Evolutionary conservation across 805 yeast genomes (phyloP).

Genomic region (Candida odintsovae): DNA sequence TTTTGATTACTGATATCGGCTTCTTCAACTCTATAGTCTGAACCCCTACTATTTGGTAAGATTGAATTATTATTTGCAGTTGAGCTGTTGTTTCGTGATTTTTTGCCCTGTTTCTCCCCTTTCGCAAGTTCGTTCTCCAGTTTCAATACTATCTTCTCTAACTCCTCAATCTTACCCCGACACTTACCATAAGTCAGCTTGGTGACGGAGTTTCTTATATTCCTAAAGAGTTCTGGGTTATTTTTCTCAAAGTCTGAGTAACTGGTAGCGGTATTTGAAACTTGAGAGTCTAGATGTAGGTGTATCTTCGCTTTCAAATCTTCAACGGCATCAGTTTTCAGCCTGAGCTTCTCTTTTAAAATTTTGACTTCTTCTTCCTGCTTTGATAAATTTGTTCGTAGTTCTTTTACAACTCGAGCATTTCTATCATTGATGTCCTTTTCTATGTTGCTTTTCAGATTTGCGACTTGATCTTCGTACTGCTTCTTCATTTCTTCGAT

Average conservation of each 20-base stretch:
- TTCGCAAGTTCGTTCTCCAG: neutral
- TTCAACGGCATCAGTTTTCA: slow-evolving; percentile 1
- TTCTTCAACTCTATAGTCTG: slow-evolving; percentile 1
- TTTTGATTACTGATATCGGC: neutral
- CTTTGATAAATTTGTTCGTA: neutral
- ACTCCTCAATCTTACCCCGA: slow-evolving; percentile 4
- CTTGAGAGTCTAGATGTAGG: neutral
- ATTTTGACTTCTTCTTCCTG: neutral
- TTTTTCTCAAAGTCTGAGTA: slow-evolving; percentile 7
- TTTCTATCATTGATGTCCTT: slow-evolving; percentile 1
- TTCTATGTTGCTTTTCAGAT: slow-evolving; percentile 1
- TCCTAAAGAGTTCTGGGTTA: slow-evolving; percentile 5
- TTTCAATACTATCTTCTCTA: slow-evolving; percentile 1
- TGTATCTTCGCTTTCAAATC: slow-evolving; percentile 2
- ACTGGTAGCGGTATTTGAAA: neutral
- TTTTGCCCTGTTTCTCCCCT: neutral
- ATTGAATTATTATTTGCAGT: neutral
- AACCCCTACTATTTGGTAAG: neutral
- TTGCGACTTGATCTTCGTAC: slow-evolving; percentile 1
- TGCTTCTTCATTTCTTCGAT: neutral
- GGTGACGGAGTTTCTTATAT: slow-evolving; percentile 3
- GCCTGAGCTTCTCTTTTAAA: neutral
- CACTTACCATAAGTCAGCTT: slow-evolving; percentile 6
- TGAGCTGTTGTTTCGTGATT: neutral
- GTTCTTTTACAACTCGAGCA: neutral